Base-by-base conservation (phyloP, 768 basidiomycete genomes). In the Tylopilus intermedius region DNA sequence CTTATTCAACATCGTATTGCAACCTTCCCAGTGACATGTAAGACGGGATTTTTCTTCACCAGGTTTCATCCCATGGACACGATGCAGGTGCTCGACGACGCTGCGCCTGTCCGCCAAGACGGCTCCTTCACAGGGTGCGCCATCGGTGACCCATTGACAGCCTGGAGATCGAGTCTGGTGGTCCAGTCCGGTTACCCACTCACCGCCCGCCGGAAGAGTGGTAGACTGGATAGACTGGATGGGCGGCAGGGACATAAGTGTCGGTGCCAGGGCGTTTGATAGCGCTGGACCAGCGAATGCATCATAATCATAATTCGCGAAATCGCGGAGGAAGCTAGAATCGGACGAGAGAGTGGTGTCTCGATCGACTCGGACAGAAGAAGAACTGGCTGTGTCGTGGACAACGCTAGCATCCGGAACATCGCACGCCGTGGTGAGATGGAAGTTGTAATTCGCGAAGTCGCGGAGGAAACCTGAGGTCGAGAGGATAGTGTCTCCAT, bases 1-100 rank as follows among this genome's bases (percentile, higher is more conserved):
- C 26, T 55, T 68, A 3, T 68, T 69, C 57, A 68, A 52, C 3
- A 1, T 13, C 30, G 29, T 58, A 8, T 0, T 30, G 22, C 67
- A 70, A 1, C 22, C 21, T 0, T 50, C 37, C 68, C 67, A 70
- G 2, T 3, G 3, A 45, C 67, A 68, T 8, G 5, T 8, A 27
- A 49, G 53, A 0, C 46, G 44, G 13, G 45, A 18, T 9, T 60
- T 64, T 5, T 67, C 63, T 2, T 59, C 56, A 1, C 66, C 59
- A 0, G 57, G 29, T 32, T 10, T 47, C 32, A 66, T 48, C 1
- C 47, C 50, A 30, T 66, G 65, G 0, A 0, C 5, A 0, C 18
- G 9, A 2, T 67, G 55, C 1, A 67, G 14, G 24, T 67, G 65
- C 8, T 51, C 47, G 9, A 49, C 8, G n/a, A 67, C 22, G 44